A percentile compares a stretch with the other conserved stretches of the same genome.
These are phyloP conservation scores for Paramecium octaurelia DNA, from an alignment of 73 alveolate genomes.

Conservation along the genomic window DNA sequence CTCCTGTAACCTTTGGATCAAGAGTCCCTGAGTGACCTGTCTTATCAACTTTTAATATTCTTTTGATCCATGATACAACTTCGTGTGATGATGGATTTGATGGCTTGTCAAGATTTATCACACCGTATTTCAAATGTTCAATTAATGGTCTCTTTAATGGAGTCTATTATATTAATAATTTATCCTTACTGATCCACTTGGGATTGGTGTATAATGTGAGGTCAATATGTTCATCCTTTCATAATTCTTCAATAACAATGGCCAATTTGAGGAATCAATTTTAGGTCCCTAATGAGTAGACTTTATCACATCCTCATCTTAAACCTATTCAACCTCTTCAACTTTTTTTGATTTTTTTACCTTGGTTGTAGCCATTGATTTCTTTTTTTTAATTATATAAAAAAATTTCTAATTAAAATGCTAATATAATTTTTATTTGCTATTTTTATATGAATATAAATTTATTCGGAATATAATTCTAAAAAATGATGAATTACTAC, in stretches of 20 bases:
- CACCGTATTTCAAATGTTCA: constrained; percentile 97
- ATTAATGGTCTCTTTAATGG: constrained; percentile 96
- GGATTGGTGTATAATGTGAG: constrained; percentile 98
- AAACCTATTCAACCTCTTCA: constrained; percentile 46
- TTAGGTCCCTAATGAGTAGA: constrained; percentile 64
- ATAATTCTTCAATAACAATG: constrained; percentile 81
- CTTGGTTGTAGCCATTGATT: constrained; percentile 50
- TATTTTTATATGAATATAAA: not conserved
- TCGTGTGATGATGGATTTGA: constrained; percentile 97
- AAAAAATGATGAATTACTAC: not conserved
- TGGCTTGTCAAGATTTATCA: constrained; percentile 99
- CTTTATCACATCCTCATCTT: constrained; percentile 47
- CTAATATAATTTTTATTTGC: not conserved
- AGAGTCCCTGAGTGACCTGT: constrained; percentile 99
- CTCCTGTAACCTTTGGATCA: constrained; percentile 99
- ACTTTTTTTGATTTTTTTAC: constrained; percentile 49
- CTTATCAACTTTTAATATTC: constrained; percentile 97
- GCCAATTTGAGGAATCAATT: constrained; percentile 80
- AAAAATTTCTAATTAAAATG: not conserved
- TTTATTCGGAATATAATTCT: not conserved
- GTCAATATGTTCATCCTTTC: constrained; percentile 91
- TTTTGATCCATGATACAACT: constrained; percentile 99
- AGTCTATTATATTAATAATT: constrained; percentile 62
- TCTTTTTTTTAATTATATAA: constrained; percentile 7
- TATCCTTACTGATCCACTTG: constrained; percentile 81